Conservation (phyloP, 169 alveolate genomes). For the Babesia ovata region DNA sequence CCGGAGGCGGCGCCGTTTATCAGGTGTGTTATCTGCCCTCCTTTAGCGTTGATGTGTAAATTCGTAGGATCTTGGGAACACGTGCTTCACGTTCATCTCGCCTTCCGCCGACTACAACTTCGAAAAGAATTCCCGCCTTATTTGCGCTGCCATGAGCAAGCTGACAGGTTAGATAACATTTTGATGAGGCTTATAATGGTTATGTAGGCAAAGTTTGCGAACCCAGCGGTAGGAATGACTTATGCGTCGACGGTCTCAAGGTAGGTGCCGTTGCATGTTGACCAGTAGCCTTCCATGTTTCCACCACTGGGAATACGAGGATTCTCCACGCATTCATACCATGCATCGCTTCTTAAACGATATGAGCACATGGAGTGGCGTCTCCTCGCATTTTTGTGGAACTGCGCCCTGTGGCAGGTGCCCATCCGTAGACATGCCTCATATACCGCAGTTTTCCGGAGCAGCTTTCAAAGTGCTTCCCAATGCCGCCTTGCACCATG, state of each 20-base stretch:
- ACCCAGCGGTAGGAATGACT: slow-evolving; percentile 89
- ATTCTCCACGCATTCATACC: too few species aligned
- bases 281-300: too few species aligned
- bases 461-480: slow-evolving; percentile 87
- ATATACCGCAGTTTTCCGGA: slow-evolving; percentile 78
- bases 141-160: slow-evolving; percentile 78
- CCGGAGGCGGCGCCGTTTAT: slow-evolving; percentile 97
- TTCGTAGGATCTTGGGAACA: slow-evolving; percentile 81
- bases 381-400: too few species aligned
- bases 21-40: slow-evolving; percentile 68
- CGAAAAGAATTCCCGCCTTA: slow-evolving; percentile 78
- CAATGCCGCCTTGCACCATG: slow-evolving; percentile 89
- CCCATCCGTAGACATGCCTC: not conserved
- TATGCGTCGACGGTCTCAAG: slow-evolving; percentile 82
- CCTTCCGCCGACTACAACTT: slow-evolving; percentile 72
- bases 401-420: too few species aligned
- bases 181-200: not conserved
- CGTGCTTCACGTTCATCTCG: slow-evolving; percentile 86
- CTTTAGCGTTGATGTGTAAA: not conserved
- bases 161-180: slow-evolving; percentile 26
- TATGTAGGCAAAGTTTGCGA: slow-evolving; percentile 73
- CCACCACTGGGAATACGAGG: too few species aligned
- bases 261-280: slow-evolving; percentile 1
- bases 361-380: too few species aligned
- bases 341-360: too few species aligned